A percentile compares a stretch with the other conserved stretches of the same genome.
Evolutionary conservation across 208 protist genomes (phyloP).

Genomic region (Leishmania tropica): DNA sequence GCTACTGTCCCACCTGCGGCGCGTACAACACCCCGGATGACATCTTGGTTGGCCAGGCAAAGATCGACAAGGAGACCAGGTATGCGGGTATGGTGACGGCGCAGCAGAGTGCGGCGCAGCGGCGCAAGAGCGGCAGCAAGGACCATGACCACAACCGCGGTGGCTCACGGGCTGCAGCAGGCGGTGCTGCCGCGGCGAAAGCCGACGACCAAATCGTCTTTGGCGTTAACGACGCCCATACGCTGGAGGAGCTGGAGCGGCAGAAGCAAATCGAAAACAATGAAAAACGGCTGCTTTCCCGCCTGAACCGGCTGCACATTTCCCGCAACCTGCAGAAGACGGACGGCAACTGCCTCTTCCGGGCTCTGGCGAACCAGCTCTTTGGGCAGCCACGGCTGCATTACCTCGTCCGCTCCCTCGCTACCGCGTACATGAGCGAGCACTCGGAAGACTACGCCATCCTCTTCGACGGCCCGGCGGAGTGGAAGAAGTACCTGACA

Average conservation of each 20-base stretch:
- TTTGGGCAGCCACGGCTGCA: conserved; percentile 62
- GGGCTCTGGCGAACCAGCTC: conserved; percentile 73
- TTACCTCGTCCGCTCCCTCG: conserved; percentile 62
- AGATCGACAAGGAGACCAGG: conserved; percentile 43
- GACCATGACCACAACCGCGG: background rate
- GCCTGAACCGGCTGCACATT: conserved; percentile 45
- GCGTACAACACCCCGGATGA: conserved; percentile 75
- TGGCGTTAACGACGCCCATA: conserved; percentile 77
- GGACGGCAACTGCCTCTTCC: conserved; percentile 89
- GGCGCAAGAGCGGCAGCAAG: conserved; percentile 5
- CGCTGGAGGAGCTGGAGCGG: conserved; percentile 54
- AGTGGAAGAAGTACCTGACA: conserved; percentile 61
- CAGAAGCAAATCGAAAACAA: conserved; percentile 62
- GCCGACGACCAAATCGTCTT: conserved; percentile 41
- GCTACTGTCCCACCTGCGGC: conserved; percentile 64
- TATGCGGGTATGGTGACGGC: conserved; percentile 35
- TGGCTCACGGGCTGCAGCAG: background rate
- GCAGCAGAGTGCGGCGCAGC: conserved; percentile 16
- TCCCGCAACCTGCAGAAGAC: conserved; percentile 48
- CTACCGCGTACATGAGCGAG: conserved; percentile 70
- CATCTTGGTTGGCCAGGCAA: conserved; percentile 50
- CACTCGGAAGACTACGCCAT: conserved; percentile 61
- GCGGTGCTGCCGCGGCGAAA: background rate
- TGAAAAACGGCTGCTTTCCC: conserved; percentile 41
- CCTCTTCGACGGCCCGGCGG: conserved; percentile 63